These are phyloP conservation scores for Vigna nakashimae DNA, from an alignment of 306 rosid genomes.

Conservation along the genomic window DNA sequence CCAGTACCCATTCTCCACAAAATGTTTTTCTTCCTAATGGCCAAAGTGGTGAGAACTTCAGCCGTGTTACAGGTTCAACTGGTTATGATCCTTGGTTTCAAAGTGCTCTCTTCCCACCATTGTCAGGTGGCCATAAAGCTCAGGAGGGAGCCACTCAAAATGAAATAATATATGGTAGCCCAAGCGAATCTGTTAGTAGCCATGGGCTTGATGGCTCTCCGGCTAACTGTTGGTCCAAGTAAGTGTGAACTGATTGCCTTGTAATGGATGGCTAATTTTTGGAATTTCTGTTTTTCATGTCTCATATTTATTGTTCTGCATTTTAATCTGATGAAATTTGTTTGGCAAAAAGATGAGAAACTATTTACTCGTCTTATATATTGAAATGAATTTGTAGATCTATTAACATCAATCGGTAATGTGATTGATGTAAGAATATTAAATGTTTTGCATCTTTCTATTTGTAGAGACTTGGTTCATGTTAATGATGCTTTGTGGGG, in stretches of 20 bases:
- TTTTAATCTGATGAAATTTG: constrained; percentile 29
- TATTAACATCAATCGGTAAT: no score
- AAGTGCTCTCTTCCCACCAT: constrained; percentile 73
- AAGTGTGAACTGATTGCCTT: constrained; percentile 53
- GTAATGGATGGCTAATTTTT: constrained; percentile 6
- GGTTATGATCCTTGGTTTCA: constrained; percentile 87
- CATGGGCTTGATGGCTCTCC: constrained; percentile 71
- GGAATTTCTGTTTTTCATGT: constrained; percentile 35
- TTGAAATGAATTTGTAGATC: no score
- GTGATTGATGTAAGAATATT: no score
- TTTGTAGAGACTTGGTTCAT: neutral
- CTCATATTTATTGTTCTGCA: constrained; percentile 23
- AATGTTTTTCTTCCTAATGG: constrained; percentile 75
- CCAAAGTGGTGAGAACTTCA: constrained; percentile 69
- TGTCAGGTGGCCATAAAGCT: constrained; percentile 64
- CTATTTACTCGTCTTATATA: no score
- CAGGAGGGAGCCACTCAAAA: constrained; percentile 67
- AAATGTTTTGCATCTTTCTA: constrained; percentile 1
- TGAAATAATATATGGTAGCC: constrained; percentile 76
- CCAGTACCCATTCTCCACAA: constrained; percentile 70
- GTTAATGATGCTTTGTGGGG: neutral
- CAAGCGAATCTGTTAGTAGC: constrained; percentile 60
- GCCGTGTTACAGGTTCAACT: constrained; percentile 65
- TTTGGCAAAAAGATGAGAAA: neutral
- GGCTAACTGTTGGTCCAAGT: constrained; percentile 82